A percentile compares a stretch with the other conserved stretches of the same genome.
Evolutionary conservation across 306 rosid species (phyloP).

Genomic region (Fragaria ananassa): DNA sequence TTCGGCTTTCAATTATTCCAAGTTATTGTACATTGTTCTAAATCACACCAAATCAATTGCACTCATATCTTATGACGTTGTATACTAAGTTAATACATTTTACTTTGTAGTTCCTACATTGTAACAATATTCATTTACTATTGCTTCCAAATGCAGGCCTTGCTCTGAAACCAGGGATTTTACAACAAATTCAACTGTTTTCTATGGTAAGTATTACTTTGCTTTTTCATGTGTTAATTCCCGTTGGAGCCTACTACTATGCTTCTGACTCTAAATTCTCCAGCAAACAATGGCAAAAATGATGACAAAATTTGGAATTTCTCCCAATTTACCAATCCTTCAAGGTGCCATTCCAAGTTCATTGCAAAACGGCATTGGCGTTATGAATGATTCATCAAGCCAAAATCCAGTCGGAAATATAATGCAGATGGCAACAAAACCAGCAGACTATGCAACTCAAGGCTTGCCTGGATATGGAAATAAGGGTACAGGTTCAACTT

Average conservation of each 20-base stretch:
- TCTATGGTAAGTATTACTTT: slow-evolving; percentile 51
- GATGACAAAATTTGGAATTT: slow-evolving; percentile 66
- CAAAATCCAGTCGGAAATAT: slow-evolving; percentile 47
- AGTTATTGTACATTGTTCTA: background rate
- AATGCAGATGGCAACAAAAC: slow-evolving; percentile 43
- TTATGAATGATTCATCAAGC: slow-evolving; percentile 28
- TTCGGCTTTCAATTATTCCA: background rate
- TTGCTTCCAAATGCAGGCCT: slow-evolving; percentile 56
- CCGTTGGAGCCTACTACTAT: slow-evolving; percentile 18
- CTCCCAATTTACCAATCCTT: slow-evolving; percentile 46
- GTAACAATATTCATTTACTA: background rate
- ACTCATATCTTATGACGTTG: background rate
- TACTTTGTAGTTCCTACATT: background rate
- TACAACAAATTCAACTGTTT: slow-evolving; percentile 64
- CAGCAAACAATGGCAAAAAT: slow-evolving; percentile 66
- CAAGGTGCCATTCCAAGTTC: slow-evolving; percentile 55
- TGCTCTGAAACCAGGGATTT: slow-evolving; percentile 72
- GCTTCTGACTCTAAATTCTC: slow-evolving; percentile 26
- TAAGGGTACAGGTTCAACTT: slow-evolving; percentile 34
- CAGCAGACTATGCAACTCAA: slow-evolving; percentile 39
- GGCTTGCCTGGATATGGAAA: slow-evolving; percentile 43
- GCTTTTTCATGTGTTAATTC: slow-evolving; percentile 20
- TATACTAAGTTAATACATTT: background rate
- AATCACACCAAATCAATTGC: background rate
- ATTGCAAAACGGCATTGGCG: slow-evolving; percentile 47